A percentile compares a stretch with the other conserved stretches of the same genome.
These are phyloP conservation scores for Antrodiella citrinella DNA, from an alignment of 768 basidiomycete species.

Conservation along the genomic window DNA sequence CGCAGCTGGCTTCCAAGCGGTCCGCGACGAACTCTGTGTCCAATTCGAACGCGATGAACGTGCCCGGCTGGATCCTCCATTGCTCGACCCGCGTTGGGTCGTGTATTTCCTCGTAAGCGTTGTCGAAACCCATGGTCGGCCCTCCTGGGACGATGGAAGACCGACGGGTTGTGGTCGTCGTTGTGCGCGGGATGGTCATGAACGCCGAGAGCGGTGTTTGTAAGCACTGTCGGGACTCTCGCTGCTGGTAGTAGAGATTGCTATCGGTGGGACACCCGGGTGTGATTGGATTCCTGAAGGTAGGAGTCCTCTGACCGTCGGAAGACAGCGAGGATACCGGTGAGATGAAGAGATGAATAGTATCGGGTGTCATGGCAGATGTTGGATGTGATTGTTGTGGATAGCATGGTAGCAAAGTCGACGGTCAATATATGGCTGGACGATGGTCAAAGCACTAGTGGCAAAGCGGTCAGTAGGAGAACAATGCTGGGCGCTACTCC, in stretches of 20 bases:
- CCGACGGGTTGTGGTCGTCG: neutral
- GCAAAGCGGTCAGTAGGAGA: too few relatives aligned
- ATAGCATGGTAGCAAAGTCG: too few relatives aligned
- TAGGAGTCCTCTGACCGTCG: neutral
- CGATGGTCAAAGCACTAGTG: too few relatives aligned
- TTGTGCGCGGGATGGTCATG: neutral
- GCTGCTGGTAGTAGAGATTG: neutral
- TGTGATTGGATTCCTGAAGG: neutral
- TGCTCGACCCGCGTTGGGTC: neutral
- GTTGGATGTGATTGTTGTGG: too few relatives aligned
- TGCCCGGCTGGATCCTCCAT: conserved; percentile 3
- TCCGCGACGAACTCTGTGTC: conserved; percentile 9
- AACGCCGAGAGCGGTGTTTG: neutral
- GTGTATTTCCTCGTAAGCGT: neutral
- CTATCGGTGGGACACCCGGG: conserved; percentile 4
- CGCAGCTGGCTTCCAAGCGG: neutral
- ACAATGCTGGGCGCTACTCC: too few relatives aligned
- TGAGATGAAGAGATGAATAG: neutral
- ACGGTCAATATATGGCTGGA: too few relatives aligned
- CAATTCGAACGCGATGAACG: conserved; percentile 16
- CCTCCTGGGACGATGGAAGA: neutral
- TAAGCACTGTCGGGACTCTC: neutral
- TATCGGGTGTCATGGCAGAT: too few relatives aligned
- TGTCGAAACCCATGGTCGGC: neutral
- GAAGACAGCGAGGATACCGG: neutral